Base-by-base conservation (phyloP, 108 stramenopile species). In the Discostella stelligeroides region DNA sequence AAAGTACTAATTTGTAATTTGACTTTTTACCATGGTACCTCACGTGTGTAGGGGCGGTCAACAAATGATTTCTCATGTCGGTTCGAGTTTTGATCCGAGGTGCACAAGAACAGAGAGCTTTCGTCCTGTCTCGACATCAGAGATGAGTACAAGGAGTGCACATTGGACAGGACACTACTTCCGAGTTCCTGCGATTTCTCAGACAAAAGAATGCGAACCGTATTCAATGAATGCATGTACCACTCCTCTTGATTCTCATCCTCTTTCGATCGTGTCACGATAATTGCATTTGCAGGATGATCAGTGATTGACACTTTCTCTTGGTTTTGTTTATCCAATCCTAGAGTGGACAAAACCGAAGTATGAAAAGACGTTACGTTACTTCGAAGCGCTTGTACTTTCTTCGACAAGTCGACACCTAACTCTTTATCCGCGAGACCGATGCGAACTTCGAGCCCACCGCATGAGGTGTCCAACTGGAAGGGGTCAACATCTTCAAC, bases 401-500 rank as follows among this genome's bases (percentile, higher is more conserved):
- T 45, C 4, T 45, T n/a, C 7, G 43, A 45, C 43, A 45, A 45
- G 43, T 45, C 43, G 4, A 11, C n/a, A 13, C 13, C n/a, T 45
- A 45, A 17, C 43, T 45, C n/a, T 10, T 45, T 45, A 17, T 2
- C n/a, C 15, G 9, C 43, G 2, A 45, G n/a, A n/a, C 43, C 43
- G 1, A 45, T 2, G 15, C n/a, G 15, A 17, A 45, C 12, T 10
- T 45, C 43, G n/a, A 45, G 43, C 43, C 2, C n/a, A 11, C 43
- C 43, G n/a, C 43, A 45, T 45, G 43, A 13, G 1, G 43, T 45
- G 43, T 45, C 43, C 43, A 45, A n/a, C n/a, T 45, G 43, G 43
- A 13, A 45, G 2, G 13, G 43, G 6, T 3, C 43, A 11, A 45
- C 15, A 4, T 45, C 15, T 9, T n/a, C 43, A 9, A 9, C 15